Conservation (phyloP, 768 basidiomycete genomes). For the Rhodotorula diobovata region DNA sequence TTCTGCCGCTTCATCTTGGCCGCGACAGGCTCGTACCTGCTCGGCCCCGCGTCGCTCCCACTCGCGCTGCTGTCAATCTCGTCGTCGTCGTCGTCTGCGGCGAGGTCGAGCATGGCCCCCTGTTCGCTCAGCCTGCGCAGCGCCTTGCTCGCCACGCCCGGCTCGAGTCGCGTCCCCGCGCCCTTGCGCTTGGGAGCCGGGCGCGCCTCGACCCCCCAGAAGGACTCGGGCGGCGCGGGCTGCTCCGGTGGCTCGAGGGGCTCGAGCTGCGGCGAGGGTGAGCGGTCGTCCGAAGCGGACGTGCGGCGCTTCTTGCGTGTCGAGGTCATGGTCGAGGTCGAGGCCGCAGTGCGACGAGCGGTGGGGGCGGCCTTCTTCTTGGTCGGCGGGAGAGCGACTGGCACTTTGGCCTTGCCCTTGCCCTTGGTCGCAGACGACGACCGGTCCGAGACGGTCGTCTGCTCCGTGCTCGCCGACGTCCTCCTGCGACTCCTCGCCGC, state of each 20-base stretch:
- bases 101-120: slow-evolving; percentile 10
- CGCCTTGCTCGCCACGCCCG: slow-evolving; percentile 19
- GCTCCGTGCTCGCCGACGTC: slow-evolving; percentile 8
- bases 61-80: slow-evolving; percentile 12
- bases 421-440: not conserved
- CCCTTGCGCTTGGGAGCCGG: not conserved
- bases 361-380: not conserved
- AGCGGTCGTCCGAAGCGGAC: not conserved
- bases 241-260: not conserved
- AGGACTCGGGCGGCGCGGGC: slow-evolving; percentile 1
- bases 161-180: not conserved
- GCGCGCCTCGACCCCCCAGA: slow-evolving; percentile 10
- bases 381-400: too few species aligned
- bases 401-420: not conserved
- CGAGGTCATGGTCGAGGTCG: not conserved
- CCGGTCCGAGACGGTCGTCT: slow-evolving; percentile 12
- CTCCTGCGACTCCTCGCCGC: not conserved
- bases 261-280: not conserved
- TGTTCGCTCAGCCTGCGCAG: slow-evolving; percentile 11
- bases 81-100: slow-evolving; percentile 7
- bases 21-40: slow-evolving; percentile 18
- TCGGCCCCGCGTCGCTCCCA: not conserved
- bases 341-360: not conserved
- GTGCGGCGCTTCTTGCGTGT: not conserved
- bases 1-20: slow-evolving; percentile 20